Evolutionary conservation across 371 early-diverging fungal genomes (phyloP), one percentile per base, ranked within the genome.

Genomic region (Batkoa obscura): DNA sequence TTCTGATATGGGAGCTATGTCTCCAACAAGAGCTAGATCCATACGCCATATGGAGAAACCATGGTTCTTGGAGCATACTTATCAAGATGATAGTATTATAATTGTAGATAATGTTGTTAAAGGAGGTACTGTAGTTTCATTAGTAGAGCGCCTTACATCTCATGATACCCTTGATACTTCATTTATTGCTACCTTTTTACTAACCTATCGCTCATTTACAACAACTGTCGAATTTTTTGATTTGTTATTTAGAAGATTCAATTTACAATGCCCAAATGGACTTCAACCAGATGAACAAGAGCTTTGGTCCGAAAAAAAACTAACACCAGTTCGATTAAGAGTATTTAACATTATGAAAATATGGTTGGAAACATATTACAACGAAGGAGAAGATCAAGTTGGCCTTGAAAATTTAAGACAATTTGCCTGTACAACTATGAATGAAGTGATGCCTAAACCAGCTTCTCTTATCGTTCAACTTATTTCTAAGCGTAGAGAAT

Each of bases 341-440:
- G 93, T 95, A 1, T 85, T 81, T 65, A 91, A 90, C 63, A 78
- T 91, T 6, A 80, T 91, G 63, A 90, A 90, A 60, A 74, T 76
- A 6, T 95, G 96, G 96, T 70, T 95, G 4, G 92, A 93, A 59
- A 71, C 72, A 48, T 83, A 83, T 63, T 91, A 82, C 71, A 69
- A 81, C 12, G 90, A 90, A 58, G 81, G 81, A 59, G 75, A 81
- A 57, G 84, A 83, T 78, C 39, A 67, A 3, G 59, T 62, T 32
- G 75, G 80, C 6, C 67, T 91, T 31, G 78, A 82, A 45, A 73
- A 69, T 61, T 69, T 90, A n/a, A 73, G 80, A 34, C 70, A 82
- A 37, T 92, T 91, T 66, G 81, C 87, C 2, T 70, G 72, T 45
- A 85, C 81, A 0, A 75, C 72, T 1, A 83, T 90, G 69, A 74